Evolutionary conservation across 2,329 filamentous ascomycete species (phyloP).

Genomic region (Reticulascus tulasneorum): DNA sequence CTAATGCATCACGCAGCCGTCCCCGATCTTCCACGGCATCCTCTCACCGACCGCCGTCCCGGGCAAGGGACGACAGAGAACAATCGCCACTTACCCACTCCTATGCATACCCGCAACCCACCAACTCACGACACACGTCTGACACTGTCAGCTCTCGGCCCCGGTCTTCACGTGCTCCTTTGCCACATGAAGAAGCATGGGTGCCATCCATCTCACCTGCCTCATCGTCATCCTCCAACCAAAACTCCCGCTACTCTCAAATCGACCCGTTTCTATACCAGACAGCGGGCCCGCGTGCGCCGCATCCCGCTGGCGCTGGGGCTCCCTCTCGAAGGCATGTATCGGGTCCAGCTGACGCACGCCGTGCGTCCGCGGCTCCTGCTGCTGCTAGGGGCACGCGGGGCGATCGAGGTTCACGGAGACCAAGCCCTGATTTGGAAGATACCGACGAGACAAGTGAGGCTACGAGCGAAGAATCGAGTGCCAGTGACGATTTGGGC

Average conservation of each 20-base stretch:
- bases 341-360: slow-evolving; percentile 28
- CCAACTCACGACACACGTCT: slow-evolving; percentile 45
- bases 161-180: slow-evolving; percentile 26
- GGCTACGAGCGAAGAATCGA: slow-evolving; percentile 24
- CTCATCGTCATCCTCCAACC: slow-evolving; percentile 23
- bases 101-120: slow-evolving; percentile 29
- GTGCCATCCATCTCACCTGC: slow-evolving; percentile 19
- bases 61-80: slow-evolving; percentile 28
- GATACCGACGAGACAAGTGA: slow-evolving; percentile 23
- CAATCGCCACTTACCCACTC: slow-evolving; percentile 43
- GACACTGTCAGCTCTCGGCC: slow-evolving; percentile 32
- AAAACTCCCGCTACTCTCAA: slow-evolving; percentile 20
- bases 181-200: slow-evolving; percentile 27
- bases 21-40: slow-evolving; percentile 38
- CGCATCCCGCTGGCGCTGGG: slow-evolving; percentile 27
- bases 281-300: slow-evolving; percentile 37
- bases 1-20: slow-evolving; percentile 35
- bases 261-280: slow-evolving; percentile 52
- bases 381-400: slow-evolving; percentile 27
- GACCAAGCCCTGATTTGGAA: slow-evolving; percentile 24
- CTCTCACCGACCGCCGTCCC: slow-evolving; percentile 31
- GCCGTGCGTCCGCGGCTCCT: slow-evolving; percentile 21
- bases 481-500: slow-evolving; percentile 32
- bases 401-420: slow-evolving; percentile 23
- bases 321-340: slow-evolving; percentile 31